Base-by-base conservation (phyloP, 306 rosid genomes). In the Cyclanthera cordifolia region DNA sequence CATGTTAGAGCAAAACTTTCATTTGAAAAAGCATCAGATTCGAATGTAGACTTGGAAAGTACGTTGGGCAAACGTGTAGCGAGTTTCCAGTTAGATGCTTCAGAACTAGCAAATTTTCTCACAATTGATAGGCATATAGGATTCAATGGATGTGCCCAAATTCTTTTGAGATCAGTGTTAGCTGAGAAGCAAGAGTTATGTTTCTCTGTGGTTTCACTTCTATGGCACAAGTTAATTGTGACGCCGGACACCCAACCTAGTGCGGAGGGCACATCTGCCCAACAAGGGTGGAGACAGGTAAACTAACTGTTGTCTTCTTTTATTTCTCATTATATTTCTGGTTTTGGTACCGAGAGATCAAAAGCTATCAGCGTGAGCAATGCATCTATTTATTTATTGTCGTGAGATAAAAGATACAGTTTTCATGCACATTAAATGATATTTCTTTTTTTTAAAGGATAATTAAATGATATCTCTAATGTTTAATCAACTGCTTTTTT, bases 271-370 rank as follows among this genome's bases (percentile, higher is more conserved):
- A 93, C 98, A 67, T 93, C 98, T 78, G 98, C 96, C 34, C 98
- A 89, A 65, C 98, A 93, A 81, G 98, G 98, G 43, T 93, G 98
- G 96, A 84, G 96, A 74, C 98, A 93, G 95, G 98, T 92, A 85
- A 45, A 46, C 55, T 64, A 64, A 64, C 17, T 37, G 5, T 20
- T 21, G 41, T 1, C 32, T 10, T 63, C 10, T 63, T 19, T 19
- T 32, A 3, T 20, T 37, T 3, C 19, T 11, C 46, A 60, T 37
- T 17, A 30, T 17, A 34, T 59, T 7, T 60, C 15, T 17, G 24
- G 28, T 34, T 60, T 30, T n/a, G 46, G 46, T 32, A 17, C n/a
- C 17, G 24, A 37, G 49, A 19, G 47, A 19, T 37, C 3, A 34
- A 34, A 16, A 37, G 12, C 70, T 19, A 64, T 37, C 37, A 43